Evolutionary conservation across 2,329 filamentous ascomycete species (phyloP).

Genomic region (Epichloe brachyelytri): DNA sequence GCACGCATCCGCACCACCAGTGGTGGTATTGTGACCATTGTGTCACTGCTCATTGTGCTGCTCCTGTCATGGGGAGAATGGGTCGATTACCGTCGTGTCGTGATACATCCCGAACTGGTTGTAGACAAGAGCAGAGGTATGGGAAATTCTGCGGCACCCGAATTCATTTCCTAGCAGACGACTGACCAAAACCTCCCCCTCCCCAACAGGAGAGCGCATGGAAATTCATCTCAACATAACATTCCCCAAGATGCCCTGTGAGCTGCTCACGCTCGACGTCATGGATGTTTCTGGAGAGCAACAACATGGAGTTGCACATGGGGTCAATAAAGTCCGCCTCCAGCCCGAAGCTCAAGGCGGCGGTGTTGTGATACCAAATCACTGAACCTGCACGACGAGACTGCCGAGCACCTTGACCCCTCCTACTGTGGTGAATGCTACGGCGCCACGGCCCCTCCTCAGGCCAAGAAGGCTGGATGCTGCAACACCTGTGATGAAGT

Average conservation of each 20-base stretch:
- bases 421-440: conserved; percentile 91
- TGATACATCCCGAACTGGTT: conserved; percentile 81
- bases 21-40: conserved; percentile 87
- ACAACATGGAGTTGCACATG: conserved; percentile 86
- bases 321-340: conserved; percentile 81
- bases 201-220: conserved; percentile 73
- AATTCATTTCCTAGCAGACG: conserved; percentile 6
- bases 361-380: conserved; percentile 53
- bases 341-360: conserved; percentile 61
- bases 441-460: conserved; percentile 61
- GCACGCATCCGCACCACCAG: conserved; percentile 91
- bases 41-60: conserved; percentile 75
- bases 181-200: conserved; percentile 7
- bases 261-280: conserved; percentile 89
- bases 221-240: conserved; percentile 97
- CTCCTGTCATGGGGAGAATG: conserved; percentile 93
- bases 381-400: conserved; percentile 52
- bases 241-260: conserved; percentile 87
- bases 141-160: conserved; percentile 9
- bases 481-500: conserved; percentile 98
- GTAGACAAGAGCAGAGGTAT: conserved; percentile 92
- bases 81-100: conserved; percentile 76
- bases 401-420: conserved; percentile 70
- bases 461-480: conserved; percentile 69
- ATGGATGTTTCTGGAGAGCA: conserved; percentile 99